Base-by-base conservation (phyloP, 306 rosid species). In the Bauhinia variegata region DNA sequence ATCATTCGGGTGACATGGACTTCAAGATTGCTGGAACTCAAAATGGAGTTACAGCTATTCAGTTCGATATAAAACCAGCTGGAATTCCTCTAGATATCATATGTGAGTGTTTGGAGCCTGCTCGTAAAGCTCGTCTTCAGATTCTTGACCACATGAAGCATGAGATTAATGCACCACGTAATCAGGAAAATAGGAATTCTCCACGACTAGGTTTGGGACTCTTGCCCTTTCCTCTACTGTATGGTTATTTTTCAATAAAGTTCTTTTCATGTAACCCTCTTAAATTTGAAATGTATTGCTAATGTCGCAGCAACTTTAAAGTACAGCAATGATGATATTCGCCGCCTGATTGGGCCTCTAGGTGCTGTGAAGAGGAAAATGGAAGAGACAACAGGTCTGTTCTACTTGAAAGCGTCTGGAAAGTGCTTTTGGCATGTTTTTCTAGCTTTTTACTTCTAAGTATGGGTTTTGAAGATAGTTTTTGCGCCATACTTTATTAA, bases 1-100 rank as follows among this genome's bases (percentile, higher is more conserved):
- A 93, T 75, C 98, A 93, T 76, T 80, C 89, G 72, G 98, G 98
- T 30, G 98, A 93, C 76, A 93, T 89, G 85, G 98, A 93, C 87
- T 93, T 93, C 83, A 93, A 93, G 86, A 76, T 93, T 81, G 91
- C 91, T 49, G 98, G 98, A 77, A 84, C 97, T 4, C 82, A 79
- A 63, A 82, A 83, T 36, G 98, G 98, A 78, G 75, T 93, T 73
- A 86, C 98, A 13, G 89, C 97, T 34, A 88, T 86, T 86, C 98
- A 93, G 67, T 83, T 93, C 78, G 98, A 93, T 67, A 89, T 93
- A 51, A 93, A 93, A 77, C 98, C 98, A 38, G 97, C 98, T 54
- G 98, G 98, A 76, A 88, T 93, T 79, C 97, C 97, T 51, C 76
- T 88, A 62, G 97, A 89, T 75, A 93, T 93, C 72, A 70, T 93